phyloP scores from a whole-genome alignment of 768 basidiomycete species.

The Pholiota microspora region DNA sequence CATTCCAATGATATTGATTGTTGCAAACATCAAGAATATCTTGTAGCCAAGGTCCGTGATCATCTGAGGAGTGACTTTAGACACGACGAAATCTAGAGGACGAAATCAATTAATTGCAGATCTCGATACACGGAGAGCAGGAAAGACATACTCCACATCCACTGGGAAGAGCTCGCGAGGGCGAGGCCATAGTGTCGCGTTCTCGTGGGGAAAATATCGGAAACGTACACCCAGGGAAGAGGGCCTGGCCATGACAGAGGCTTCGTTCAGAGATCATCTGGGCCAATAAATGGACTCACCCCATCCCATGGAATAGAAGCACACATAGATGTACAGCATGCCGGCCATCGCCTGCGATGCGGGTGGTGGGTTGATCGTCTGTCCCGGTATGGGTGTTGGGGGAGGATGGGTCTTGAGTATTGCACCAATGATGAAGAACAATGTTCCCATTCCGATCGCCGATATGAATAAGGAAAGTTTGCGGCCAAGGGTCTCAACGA shows the following conservation, averaged over 20 bases:
- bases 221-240: slow-evolving; percentile 58
- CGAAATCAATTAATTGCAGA: not conserved
- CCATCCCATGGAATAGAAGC: slow-evolving; percentile 88
- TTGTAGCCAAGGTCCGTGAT: slow-evolving; percentile 65
- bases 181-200: slow-evolving; percentile 81
- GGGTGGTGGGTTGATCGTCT: slow-evolving; percentile 34
- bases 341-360: slow-evolving; percentile 82
- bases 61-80: slow-evolving; percentile 68
- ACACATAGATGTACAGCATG: slow-evolving; percentile 84
- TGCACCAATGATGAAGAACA: slow-evolving; percentile 84
- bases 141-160: slow-evolving; percentile 67
- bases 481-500: slow-evolving; percentile 68
- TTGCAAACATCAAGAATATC: slow-evolving; percentile 74
- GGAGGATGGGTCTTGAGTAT: slow-evolving; percentile 79
- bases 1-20: slow-evolving; percentile 76
- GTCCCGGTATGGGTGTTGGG: slow-evolving; percentile 25
- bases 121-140: not conserved
- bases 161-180: slow-evolving; percentile 73
- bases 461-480: slow-evolving; percentile 71
- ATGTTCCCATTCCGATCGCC: slow-evolving; percentile 72
- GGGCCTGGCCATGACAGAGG: slow-evolving; percentile 29
- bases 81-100: slow-evolving; percentile 39
- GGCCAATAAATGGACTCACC: slow-evolving; percentile 34
- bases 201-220: slow-evolving; percentile 86
- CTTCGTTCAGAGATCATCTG: slow-evolving; percentile 18